Evolutionary conservation across 2,329 filamentous ascomycete genomes (phyloP).

Genomic region (Dactylonectria macrodidyma): DNA sequence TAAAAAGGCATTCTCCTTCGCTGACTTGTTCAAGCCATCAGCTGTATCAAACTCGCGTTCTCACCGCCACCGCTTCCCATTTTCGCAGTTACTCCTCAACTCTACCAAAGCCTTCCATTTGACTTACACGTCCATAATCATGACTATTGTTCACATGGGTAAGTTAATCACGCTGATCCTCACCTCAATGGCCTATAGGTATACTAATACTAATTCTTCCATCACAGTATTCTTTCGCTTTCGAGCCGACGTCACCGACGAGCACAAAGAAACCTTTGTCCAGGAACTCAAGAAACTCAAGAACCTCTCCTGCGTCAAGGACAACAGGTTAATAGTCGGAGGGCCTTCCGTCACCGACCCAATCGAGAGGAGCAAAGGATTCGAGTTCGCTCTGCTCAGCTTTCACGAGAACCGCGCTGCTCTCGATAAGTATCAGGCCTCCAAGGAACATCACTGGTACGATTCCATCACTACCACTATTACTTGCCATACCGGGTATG

Average conservation of each 20-base stretch:
- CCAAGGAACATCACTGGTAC: conserved; percentile 27
- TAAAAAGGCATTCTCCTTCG: no score
- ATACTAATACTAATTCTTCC: no score
- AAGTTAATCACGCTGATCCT: no score
- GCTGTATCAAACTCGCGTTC: no score
- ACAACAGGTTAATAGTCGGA: conserved; percentile 26
- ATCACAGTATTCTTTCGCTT: conserved; percentile 26
- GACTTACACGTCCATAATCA: no score
- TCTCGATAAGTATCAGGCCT: conserved; percentile 27
- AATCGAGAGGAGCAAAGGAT: conserved; percentile 30
- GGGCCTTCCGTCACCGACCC: conserved; percentile 25
- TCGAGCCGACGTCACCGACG: conserved; percentile 27
- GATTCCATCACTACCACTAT: background rate
- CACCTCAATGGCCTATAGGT: no score
- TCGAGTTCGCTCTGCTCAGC: conserved; percentile 30
- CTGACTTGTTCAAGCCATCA: no score
- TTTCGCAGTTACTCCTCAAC: no score
- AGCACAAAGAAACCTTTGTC: conserved; percentile 28
- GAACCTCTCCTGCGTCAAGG: conserved; percentile 26
- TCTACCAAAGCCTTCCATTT: no score
- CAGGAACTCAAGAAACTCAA: conserved; percentile 29
- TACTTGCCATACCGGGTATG: no score
- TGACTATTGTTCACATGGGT: conserved; percentile 15
- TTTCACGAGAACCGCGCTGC: conserved; percentile 28
- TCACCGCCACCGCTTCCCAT: no score